A percentile compares a stretch with the other conserved stretches of the same genome.
Conservation (phyloP, 768 basidiomycete genomes). For the Hemileccinum impolitum region DNA sequence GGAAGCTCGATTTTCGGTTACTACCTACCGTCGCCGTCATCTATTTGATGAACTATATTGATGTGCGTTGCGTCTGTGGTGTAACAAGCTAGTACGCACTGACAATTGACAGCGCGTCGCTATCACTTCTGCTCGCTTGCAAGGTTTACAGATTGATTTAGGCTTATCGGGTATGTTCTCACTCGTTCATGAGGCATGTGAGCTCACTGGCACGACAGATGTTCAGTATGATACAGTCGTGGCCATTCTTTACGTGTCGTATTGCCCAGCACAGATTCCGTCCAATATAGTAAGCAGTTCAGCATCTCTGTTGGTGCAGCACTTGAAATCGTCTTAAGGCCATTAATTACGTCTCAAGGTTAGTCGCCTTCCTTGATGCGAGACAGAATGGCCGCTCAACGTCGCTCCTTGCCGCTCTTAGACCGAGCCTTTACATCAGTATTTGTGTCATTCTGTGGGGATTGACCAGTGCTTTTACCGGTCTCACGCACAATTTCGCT, state of each 20-base stretch:
- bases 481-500: slow-evolving; percentile 52
- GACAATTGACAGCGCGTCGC: slow-evolving; percentile 39
- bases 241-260: slow-evolving; percentile 55
- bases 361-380: background rate
- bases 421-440: slow-evolving; percentile 63
- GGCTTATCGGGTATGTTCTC: slow-evolving; percentile 37
- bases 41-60: slow-evolving; percentile 67
- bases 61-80: slow-evolving; percentile 37
- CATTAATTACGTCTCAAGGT: slow-evolving; percentile 54
- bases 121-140: slow-evolving; percentile 47
- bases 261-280: slow-evolving; percentile 54
- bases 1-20: slow-evolving; percentile 54
- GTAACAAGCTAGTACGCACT: too few species aligned
- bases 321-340: slow-evolving; percentile 34
- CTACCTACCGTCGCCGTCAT: slow-evolving; percentile 57
- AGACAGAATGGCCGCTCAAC: too few species aligned
- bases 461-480: slow-evolving; percentile 58
- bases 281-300: slow-evolving; percentile 10
- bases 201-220: slow-evolving; percentile 32
- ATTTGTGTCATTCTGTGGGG: slow-evolving; percentile 62
- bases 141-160: slow-evolving; percentile 50
- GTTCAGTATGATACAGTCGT: slow-evolving; percentile 54
- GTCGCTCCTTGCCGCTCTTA: slow-evolving; percentile 15
- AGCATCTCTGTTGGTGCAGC: background rate
- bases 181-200: background rate